Conservation (phyloP, 179 eudicot genomes). For the Silene noctiflora region DNA sequence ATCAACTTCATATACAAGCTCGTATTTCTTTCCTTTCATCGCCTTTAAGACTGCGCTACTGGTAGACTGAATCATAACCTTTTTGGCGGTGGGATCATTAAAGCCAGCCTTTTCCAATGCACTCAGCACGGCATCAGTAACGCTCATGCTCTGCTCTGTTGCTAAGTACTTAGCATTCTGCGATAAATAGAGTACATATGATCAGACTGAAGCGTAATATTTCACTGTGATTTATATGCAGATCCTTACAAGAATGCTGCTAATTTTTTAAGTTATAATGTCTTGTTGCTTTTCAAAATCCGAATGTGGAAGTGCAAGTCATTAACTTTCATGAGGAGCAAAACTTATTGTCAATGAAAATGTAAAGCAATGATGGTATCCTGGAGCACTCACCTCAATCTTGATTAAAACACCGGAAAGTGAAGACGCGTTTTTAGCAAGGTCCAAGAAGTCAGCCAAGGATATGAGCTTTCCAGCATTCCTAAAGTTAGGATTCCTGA, state of each 20-base stretch:
- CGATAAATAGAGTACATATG: not conserved
- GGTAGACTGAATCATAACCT: conserved; percentile 64
- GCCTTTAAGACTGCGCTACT: conserved; percentile 66
- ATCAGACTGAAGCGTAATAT: conserved; percentile 6
- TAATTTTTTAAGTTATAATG: too few species aligned
- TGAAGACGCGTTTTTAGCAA: conserved; percentile 55
- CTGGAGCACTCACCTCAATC: conserved; percentile 60
- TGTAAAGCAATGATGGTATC: not conserved
- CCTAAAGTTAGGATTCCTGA: conserved; percentile 56
- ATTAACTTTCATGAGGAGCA: too few species aligned
- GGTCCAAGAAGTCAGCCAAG: conserved; percentile 58
- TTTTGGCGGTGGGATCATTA: conserved; percentile 36
- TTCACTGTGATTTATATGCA: too few species aligned
- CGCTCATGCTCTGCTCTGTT: conserved; percentile 45
- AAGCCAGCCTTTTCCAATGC: conserved; percentile 51
- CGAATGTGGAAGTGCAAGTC: too few species aligned
- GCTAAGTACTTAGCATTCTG: conserved; percentile 91
- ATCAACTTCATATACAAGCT: conserved; percentile 65
- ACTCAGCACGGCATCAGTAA: conserved; percentile 53
- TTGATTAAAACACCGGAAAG: conserved; percentile 66
- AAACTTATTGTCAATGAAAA: not conserved
- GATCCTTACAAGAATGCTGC: too few species aligned
- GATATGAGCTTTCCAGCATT: conserved; percentile 58
- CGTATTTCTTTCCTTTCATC: conserved; percentile 50
- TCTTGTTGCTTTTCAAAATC: too few species aligned